Evolutionary conservation across 1,284 basidiomycete species (phyloP).

Genomic region (Cutaneotrichosporon sp.): DNA sequence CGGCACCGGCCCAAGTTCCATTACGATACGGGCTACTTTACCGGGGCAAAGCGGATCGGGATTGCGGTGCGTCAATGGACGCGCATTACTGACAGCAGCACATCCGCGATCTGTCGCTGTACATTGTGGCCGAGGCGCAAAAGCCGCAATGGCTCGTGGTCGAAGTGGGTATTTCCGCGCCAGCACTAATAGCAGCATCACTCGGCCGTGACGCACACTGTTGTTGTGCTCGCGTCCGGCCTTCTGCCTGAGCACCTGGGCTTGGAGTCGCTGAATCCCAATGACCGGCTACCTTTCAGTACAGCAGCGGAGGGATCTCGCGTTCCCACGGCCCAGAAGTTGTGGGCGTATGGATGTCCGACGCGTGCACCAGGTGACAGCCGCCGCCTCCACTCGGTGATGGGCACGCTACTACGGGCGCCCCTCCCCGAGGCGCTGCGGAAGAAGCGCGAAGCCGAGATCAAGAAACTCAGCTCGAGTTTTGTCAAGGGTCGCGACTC

Average conservation of each 20-base stretch:
- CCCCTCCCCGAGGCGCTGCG: conserved; percentile 66
- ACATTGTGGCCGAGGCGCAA: conserved; percentile 75
- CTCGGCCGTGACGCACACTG: conserved; percentile 69
- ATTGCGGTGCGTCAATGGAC: conserved; percentile 63
- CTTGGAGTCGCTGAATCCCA: conserved; percentile 59
- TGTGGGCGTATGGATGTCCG: conserved; percentile 87
- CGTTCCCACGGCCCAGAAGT: conserved; percentile 72
- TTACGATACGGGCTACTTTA: conserved; percentile 72
- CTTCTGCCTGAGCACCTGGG: conserved; percentile 68
- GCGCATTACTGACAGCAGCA: conserved; percentile 59
- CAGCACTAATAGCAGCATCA: conserved; percentile 60
- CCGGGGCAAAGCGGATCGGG: conserved; percentile 67
- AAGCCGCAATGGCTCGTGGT: conserved; percentile 78
- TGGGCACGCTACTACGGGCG: conserved; percentile 73
- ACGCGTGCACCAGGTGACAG: conserved; percentile 84
- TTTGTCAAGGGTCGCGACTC: conserved; percentile 18
- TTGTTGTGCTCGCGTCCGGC: conserved; percentile 75
- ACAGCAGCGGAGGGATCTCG: conserved; percentile 57
- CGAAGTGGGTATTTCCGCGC: conserved; percentile 59
- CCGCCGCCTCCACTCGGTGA: conserved; percentile 77
- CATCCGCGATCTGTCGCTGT: conserved; percentile 75
- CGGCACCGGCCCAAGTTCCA: conserved; percentile 68
- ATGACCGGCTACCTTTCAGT: conserved; percentile 61
- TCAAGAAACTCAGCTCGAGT: conserved; percentile 26
- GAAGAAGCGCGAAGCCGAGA: conserved; percentile 67